Percentiles rank a stretch among this genome's conserved stretches.
These are phyloP conservation scores for Trametes punicea DNA, from an alignment of 768 basidiomycete genomes.

Conservation along the genomic window DNA sequence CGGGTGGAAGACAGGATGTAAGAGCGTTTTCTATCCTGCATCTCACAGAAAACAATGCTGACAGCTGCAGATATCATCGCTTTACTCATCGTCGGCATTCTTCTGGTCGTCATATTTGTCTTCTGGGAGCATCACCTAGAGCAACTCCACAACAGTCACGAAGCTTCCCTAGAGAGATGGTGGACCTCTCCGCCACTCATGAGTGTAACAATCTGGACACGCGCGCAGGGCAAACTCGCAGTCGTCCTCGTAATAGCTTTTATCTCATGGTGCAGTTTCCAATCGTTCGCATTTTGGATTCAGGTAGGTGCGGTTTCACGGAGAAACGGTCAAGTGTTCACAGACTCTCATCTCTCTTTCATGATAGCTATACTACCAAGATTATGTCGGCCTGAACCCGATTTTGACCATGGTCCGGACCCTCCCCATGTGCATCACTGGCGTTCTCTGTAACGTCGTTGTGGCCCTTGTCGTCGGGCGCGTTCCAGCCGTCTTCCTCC, in stretches of 20 bases:
- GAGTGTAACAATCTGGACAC: slow-evolving; percentile 57
- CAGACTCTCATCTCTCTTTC: slow-evolving; percentile 58
- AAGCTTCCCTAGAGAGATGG: slow-evolving; percentile 1
- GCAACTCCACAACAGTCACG: slow-evolving; percentile 19
- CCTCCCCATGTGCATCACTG: slow-evolving; percentile 70
- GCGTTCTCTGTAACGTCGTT: slow-evolving; percentile 59
- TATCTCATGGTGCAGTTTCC: slow-evolving; percentile 58
- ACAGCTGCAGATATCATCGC: slow-evolving; percentile 61
- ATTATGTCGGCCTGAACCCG: slow-evolving; percentile 51
- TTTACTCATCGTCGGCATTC: slow-evolving; percentile 57
- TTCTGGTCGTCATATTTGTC: slow-evolving; percentile 55
- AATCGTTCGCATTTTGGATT: slow-evolving; percentile 51
- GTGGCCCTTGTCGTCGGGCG: slow-evolving; percentile 58
- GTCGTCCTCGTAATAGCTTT: slow-evolving; percentile 64
- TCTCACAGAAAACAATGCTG: neutral
- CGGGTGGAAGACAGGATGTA: slow-evolving; percentile 62
- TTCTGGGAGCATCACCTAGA: slow-evolving; percentile 68
- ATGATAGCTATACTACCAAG: slow-evolving; percentile 72
- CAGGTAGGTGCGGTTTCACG: slow-evolving; percentile 27
- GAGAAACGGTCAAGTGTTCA: slow-evolving; percentile 33
- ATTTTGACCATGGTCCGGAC: slow-evolving; percentile 63
- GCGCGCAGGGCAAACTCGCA: slow-evolving; percentile 58
- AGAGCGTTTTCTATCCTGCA: slow-evolving; percentile 25
- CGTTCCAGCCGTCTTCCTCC: slow-evolving; percentile 52
- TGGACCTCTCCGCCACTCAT: slow-evolving; percentile 60